phyloP scores from a whole-genome alignment of 768 basidiomycete genomes.

The Kwoniella sp. region DNA sequence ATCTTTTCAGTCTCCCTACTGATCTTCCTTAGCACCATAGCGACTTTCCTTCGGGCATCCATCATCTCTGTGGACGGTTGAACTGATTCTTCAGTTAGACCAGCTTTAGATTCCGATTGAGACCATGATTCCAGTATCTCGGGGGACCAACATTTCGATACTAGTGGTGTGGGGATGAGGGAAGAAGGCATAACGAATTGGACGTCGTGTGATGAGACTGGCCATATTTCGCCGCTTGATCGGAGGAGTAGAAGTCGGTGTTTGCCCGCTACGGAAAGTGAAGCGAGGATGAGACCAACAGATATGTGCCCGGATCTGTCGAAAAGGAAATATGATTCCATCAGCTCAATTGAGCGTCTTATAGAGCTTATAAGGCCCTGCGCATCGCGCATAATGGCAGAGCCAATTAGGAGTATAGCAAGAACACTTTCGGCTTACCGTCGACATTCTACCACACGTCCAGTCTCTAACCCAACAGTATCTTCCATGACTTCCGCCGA shows the following conservation, averaged over 20 bases:
- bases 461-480: slow-evolving; percentile 28
- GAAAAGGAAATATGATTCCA: too few relatives aligned
- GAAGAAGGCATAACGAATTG: slow-evolving; percentile 51
- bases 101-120: slow-evolving; percentile 14
- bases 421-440: slow-evolving; percentile 27
- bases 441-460: slow-evolving; percentile 41
- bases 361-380: too few relatives aligned
- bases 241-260: slow-evolving; percentile 41
- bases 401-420: too few relatives aligned
- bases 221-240: slow-evolving; percentile 47
- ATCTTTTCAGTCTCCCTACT: slow-evolving; percentile 61
- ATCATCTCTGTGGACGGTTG: slow-evolving; percentile 53
- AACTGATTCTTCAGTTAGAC: slow-evolving; percentile 11
- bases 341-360: too few relatives aligned
- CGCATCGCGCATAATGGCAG: too few relatives aligned
- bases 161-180: slow-evolving; percentile 28
- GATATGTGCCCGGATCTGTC: slow-evolving; percentile 29
- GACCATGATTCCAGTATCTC: slow-evolving; percentile 30
- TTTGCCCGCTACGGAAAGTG: slow-evolving; percentile 35
- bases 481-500: slow-evolving; percentile 8
- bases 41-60: slow-evolving; percentile 67
- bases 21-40: slow-evolving; percentile 65
- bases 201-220: slow-evolving; percentile 44
- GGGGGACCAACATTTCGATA: slow-evolving; percentile 35
- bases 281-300: slow-evolving; percentile 45